Conservation (phyloP, 2,329 filamentous ascomycete genomes). For the Aspergillus sp. region DNA sequence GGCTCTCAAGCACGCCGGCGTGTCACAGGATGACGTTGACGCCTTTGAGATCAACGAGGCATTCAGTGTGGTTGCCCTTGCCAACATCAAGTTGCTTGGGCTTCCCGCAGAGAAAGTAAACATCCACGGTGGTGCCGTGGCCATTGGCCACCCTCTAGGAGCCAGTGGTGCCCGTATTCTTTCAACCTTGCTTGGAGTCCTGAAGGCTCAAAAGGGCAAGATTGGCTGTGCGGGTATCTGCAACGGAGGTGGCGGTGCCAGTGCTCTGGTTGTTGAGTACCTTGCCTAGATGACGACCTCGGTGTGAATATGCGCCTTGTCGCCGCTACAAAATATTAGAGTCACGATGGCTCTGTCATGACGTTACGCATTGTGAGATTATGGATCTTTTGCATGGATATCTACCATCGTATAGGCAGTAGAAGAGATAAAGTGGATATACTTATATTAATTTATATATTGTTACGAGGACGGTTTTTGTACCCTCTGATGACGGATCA, state of each 20-base stretch:
- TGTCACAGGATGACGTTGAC: constrained; percentile 78
- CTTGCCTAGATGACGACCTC: constrained; percentile 36
- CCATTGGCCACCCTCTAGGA: constrained; percentile 92
- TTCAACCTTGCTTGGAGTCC: constrained; percentile 83
- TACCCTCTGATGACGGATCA: too few relatives aligned
- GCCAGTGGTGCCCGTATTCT: constrained; percentile 93
- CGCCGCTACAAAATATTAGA: background rate
- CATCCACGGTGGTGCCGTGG: constrained; percentile 91
- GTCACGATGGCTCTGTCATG: constrained; percentile 6
- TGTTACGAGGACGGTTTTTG: background rate
- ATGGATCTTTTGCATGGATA: background rate
- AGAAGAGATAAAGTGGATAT: background rate
- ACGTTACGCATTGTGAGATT: constrained; percentile 1
- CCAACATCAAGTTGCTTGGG: constrained; percentile 90
- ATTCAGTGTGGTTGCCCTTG: constrained; percentile 93
- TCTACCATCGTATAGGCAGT: background rate
- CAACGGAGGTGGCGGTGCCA: constrained; percentile 96
- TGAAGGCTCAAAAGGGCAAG: constrained; percentile 90
- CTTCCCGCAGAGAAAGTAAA: constrained; percentile 87
- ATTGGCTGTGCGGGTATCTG: constrained; percentile 94
- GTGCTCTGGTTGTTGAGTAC: constrained; percentile 85
- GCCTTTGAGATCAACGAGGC: constrained; percentile 99
- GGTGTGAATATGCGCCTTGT: too few relatives aligned
- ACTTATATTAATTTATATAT: background rate
- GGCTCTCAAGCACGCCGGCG: constrained; percentile 90